Evolutionary conservation across 129 eudicot species (phyloP).

Genomic region (Centella asiatica): DNA sequence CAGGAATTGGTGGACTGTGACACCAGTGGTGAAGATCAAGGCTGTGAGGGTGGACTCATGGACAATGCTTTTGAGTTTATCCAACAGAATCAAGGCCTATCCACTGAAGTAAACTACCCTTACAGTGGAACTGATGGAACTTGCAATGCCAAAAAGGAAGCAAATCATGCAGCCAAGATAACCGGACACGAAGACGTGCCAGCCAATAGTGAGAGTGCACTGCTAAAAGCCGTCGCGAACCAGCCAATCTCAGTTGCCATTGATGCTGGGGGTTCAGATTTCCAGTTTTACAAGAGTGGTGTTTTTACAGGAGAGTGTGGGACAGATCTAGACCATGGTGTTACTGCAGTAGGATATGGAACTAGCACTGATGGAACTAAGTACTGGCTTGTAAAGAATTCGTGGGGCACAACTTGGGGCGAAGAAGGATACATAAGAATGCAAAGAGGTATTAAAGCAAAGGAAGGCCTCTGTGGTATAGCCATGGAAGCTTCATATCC

Average conservation of each 20-base stretch:
- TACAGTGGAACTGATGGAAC: background rate
- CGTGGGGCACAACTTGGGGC: slow-evolving; percentile 10
- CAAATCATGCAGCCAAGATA: slow-evolving; percentile 14
- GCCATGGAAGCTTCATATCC: slow-evolving; percentile 15
- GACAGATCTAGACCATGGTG: slow-evolving; percentile 7
- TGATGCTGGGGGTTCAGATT: slow-evolving; percentile 6
- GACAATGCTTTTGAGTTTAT: too few relatives aligned
- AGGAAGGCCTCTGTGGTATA: slow-evolving; percentile 8
- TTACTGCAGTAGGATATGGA: slow-evolving; percentile 11
- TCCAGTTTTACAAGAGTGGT: slow-evolving; percentile 8
- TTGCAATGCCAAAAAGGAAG: slow-evolving; percentile 8
- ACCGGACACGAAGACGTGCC: slow-evolving; percentile 13
- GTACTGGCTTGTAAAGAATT: slow-evolving; percentile 9
- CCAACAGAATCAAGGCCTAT: too few relatives aligned
- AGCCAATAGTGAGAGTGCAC: slow-evolving; percentile 9
- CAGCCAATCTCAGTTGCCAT: slow-evolving; percentile 13
- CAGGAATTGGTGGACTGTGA: too few relatives aligned
- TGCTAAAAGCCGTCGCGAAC: slow-evolving; percentile 11
- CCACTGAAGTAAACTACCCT: slow-evolving; percentile 8
- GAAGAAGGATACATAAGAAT: slow-evolving; percentile 11
- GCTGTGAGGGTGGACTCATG: too few relatives aligned
- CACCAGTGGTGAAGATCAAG: too few relatives aligned
- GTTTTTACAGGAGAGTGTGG: slow-evolving; percentile 11
- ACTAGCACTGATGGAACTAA: slow-evolving; percentile 8
- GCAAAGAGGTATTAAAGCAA: background rate